Conservation (phyloP, 805 yeast species). For the Cyberlindnera bimundalis region DNA sequence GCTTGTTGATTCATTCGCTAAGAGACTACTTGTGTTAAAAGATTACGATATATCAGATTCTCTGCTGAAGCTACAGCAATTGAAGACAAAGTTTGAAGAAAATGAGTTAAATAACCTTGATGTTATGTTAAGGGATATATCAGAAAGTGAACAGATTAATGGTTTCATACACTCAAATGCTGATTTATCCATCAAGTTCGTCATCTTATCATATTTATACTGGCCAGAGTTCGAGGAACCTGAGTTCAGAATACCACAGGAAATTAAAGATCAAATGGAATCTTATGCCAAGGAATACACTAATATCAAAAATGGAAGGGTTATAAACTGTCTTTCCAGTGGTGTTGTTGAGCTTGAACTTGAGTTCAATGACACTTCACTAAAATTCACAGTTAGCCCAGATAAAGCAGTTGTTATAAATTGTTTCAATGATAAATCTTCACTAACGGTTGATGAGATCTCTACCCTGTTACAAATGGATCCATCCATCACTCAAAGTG, state of each 20-base stretch:
- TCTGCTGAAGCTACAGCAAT: conserved; percentile 41
- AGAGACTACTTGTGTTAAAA: conserved; percentile 39
- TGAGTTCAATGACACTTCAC: conserved; percentile 43
- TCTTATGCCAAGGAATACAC: conserved; percentile 43
- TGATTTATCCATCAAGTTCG: conserved; percentile 42
- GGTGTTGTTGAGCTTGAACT: conserved; percentile 65
- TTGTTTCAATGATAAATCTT: conserved; percentile 37
- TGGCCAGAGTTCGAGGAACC: conserved; percentile 57
- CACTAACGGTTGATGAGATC: conserved; percentile 33
- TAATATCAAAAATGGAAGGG: conserved; percentile 51
- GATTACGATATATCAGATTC: conserved; percentile 40
- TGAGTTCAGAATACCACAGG: conserved; percentile 42
- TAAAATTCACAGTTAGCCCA: conserved; percentile 53
- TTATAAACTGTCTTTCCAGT: conserved; percentile 48
- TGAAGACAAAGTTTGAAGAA: conserved; percentile 65
- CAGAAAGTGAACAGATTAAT: conserved; percentile 50
- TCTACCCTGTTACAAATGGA: conserved; percentile 39
- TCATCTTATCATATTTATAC: conserved; percentile 69
- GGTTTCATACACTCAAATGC: conserved; percentile 30
- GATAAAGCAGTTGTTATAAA: conserved; percentile 64
- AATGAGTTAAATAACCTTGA: conserved; percentile 65
- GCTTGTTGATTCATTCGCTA: conserved; percentile 58
- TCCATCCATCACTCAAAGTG: conserved; percentile 35
- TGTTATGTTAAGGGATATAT: conserved; percentile 78
- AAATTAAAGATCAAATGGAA: conserved; percentile 39